Percentiles rank a stretch among this genome's conserved stretches.
These are phyloP conservation scores for Botrytis porri DNA, from an alignment of 2,329 filamentous ascomycete genomes.

Conservation along the genomic window DNA sequence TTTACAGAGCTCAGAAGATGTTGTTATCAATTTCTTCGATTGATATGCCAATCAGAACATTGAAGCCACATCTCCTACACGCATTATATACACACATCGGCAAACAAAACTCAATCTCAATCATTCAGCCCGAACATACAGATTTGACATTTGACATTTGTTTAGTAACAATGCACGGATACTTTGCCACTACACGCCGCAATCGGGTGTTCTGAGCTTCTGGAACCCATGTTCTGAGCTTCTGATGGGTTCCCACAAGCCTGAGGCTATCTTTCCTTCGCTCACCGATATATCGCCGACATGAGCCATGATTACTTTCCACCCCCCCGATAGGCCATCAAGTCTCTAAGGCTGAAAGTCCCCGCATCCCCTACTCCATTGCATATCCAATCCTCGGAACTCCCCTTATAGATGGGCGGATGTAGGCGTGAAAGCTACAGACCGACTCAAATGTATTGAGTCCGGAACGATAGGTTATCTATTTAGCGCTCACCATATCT, in stretches of 20 bases:
- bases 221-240: neutral
- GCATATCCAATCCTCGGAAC: neutral
- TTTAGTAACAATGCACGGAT: slow-evolving; percentile 6
- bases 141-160: slow-evolving; percentile 4
- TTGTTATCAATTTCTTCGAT: neutral
- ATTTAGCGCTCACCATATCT: slow-evolving; percentile 1
- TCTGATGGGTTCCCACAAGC: neutral
- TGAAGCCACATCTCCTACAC: neutral
- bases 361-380: neutral
- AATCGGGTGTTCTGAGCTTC: neutral
- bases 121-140: neutral
- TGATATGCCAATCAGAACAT: neutral
- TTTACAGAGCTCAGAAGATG: neutral
- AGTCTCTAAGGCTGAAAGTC: neutral
- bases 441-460: neutral
- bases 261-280: neutral
- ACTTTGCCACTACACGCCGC: neutral
- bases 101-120: neutral
- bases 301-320: neutral
- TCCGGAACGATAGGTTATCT: neutral
- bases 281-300: neutral
- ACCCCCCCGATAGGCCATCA: neutral
- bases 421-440: neutral
- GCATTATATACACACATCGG: too few relatives aligned
- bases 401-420: neutral